These are phyloP conservation scores for Pseudodiploospora longispora DNA, from an alignment of 2,329 filamentous ascomycete genomes.

Conservation along the genomic window DNA sequence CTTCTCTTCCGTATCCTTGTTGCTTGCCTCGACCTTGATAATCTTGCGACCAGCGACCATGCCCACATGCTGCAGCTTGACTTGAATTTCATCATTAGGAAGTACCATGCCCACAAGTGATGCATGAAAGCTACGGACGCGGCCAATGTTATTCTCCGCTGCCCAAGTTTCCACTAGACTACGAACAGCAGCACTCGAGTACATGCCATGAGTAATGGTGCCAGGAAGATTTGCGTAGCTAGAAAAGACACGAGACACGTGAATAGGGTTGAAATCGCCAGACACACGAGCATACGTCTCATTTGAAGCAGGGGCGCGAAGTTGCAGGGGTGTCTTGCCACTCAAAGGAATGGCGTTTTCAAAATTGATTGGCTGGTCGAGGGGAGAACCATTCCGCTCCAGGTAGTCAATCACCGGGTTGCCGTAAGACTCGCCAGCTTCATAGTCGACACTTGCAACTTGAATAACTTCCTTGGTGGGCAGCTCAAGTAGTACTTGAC, in stretches of 20 bases:
- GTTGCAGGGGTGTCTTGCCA: constrained; percentile 78
- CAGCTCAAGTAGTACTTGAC: constrained; percentile 87
- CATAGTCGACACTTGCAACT: constrained; percentile 94
- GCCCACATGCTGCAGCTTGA: constrained; percentile 91
- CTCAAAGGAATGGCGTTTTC: constrained; percentile 95
- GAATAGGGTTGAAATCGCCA: constrained; percentile 97
- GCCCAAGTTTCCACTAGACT: constrained; percentile 98
- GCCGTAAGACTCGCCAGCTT: constrained; percentile 81
- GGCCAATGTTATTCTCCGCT: constrained; percentile 95
- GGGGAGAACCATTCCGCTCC: constrained; percentile 78
- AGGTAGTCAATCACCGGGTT: constrained; percentile 98
- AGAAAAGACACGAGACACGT: constrained; percentile 94
- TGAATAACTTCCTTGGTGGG: constrained; percentile 96
- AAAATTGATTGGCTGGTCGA: constrained; percentile 94
- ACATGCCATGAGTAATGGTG: constrained; percentile 99
- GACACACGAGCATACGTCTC: constrained; percentile 97
- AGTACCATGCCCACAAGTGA: constrained; percentile 98
- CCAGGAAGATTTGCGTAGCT: constrained; percentile 92
- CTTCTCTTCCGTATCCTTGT: constrained; percentile 94
- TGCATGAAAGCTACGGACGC: constrained; percentile 94
- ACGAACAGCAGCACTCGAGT: constrained; percentile 92
- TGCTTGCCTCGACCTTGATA: constrained; percentile 95
- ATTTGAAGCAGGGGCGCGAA: constrained; percentile 91
- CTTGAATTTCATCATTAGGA: constrained; percentile 88
- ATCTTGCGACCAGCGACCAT: constrained; percentile 99